Evolutionary conservation across 2,329 filamentous ascomycete genomes (phyloP), one percentile per base, ranked within the genome.

Genomic region (Aciculosporium take): DNA sequence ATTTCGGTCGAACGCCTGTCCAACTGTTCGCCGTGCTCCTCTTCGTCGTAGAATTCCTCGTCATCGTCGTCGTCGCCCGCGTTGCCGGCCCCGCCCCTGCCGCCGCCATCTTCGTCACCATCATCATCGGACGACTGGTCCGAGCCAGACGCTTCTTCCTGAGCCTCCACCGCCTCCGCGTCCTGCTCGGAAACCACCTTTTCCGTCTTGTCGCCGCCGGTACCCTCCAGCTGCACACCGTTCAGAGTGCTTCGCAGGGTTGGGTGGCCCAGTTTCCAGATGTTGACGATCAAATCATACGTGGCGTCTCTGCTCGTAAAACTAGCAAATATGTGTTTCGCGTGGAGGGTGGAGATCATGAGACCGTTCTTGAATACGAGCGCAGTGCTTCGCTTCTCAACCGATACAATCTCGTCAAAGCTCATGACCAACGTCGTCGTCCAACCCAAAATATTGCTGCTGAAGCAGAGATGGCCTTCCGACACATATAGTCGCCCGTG

Each of bases 381-480:
- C 1, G 91, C 91, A 0, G 91, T 98, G 57, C 80, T 95, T 59
- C 94, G 84, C 66, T 96, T 96, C 63, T 98, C 91, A 7, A 98
- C 84, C 1, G 89, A 87, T 17, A 96, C 85, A 44, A 98, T 85
- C 60, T 98, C 91, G 56, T 98, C 91, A 57, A 98, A 98, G 59
- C 87, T 93, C 67, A 98, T 94, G 40, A 98, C 89, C 32, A 98
- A 68, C 1, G 91, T 98, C 0, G 91, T 98, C 18, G 93, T 84
- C 91, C 91, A 98, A 41, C 91, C 91, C 36, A 98, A 75, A 49
- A 98, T 98, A 57, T 98, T 98, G 67, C 91, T 96, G 54, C 88
- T 95, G 63, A 98, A 98, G 66, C 91, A 98, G 36, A 98, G 77
- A 57, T 98, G 89, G 9, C 89, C 88, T 63, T 98, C 91, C 0